These are phyloP conservation scores for Fraxinus quadrangulata DNA, from an alignment of 257 asterid genomes.

Conservation along the genomic window DNA sequence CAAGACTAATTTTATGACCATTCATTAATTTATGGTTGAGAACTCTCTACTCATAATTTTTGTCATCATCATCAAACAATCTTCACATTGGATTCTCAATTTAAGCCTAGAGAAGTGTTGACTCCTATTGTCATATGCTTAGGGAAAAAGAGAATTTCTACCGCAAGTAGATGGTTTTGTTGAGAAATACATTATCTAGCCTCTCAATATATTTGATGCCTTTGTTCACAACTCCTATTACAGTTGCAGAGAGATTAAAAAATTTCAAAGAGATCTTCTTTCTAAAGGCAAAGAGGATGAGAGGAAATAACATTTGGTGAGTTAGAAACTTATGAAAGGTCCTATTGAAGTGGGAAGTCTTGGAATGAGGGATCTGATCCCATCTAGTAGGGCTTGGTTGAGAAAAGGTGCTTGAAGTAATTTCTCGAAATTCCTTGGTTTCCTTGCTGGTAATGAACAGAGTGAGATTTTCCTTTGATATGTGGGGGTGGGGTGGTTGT, in stretches of 20 bases:
- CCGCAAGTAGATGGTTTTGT: background rate
- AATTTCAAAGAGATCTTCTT: background rate
- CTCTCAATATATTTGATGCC: background rate
- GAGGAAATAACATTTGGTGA: background rate
- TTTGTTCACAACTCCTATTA: background rate
- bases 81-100: background rate
- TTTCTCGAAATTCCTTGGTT: background rate
- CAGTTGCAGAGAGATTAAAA: background rate
- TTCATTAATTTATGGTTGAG: background rate
- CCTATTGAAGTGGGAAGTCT: background rate
- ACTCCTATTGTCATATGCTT: background rate
- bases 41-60: background rate
- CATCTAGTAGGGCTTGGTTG: background rate
- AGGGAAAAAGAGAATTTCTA: background rate
- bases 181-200: background rate
- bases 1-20: background rate
- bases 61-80: background rate
- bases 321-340: background rate
- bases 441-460: background rate
- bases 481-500: background rate
- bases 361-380: background rate
- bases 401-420: background rate
- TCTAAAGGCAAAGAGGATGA: background rate
- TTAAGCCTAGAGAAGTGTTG: background rate
- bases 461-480: background rate